Evolutionary conservation across 805 yeast species (phyloP).

Genomic region (Spencermartinsiella europaea): DNA sequence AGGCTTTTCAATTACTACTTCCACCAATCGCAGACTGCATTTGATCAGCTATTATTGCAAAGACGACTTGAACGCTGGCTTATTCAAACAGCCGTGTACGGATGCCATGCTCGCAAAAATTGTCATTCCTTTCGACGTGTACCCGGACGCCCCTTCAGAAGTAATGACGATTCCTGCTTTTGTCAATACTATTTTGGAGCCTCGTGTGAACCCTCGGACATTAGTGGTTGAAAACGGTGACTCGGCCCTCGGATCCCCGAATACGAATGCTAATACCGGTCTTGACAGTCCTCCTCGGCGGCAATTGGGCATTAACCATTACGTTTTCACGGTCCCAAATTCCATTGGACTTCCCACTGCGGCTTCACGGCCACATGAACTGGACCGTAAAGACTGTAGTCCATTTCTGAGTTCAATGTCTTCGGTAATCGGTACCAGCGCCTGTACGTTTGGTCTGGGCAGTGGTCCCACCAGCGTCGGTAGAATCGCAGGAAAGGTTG

Average conservation of each 20-base stretch:
- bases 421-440: too few species aligned
- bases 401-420: too few species aligned
- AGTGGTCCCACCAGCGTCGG: background rate
- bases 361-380: too few species aligned
- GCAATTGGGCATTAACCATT: too few species aligned
- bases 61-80: conserved; percentile 25
- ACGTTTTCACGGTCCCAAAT: background rate
- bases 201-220: background rate
- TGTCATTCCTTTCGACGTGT: conserved; percentile 32
- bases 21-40: conserved; percentile 50
- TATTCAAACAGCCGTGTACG: conserved; percentile 40
- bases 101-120: conserved; percentile 38
- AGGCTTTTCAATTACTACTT: conserved; percentile 52
- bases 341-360: too few species aligned
- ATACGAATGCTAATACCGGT: too few species aligned
- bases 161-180: conserved; percentile 20
- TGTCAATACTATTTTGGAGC: conserved; percentile 13
- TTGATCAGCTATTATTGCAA: conserved; percentile 49
- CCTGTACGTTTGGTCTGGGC: too few species aligned
- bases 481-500: background rate
- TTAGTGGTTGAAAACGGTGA: background rate
- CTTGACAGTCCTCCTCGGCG: too few species aligned
- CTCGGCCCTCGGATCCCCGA: too few species aligned
- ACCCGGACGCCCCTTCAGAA: conserved; percentile 31
- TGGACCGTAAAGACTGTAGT: too few species aligned